These are phyloP conservation scores for Solanum chilense DNA, from an alignment of 257 asterid species.

Conservation along the genomic window DNA sequence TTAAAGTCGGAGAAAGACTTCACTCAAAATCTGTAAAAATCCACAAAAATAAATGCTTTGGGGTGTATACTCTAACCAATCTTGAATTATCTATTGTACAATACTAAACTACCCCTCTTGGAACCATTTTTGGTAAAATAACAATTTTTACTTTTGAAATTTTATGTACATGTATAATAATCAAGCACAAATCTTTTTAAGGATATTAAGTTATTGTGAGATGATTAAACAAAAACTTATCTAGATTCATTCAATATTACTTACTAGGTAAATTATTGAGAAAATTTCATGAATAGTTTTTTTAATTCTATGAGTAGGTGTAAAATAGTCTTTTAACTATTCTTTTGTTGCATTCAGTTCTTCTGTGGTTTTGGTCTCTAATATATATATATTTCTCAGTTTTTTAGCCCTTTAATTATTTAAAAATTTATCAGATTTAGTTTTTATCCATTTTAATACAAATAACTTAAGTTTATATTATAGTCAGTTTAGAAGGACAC, in stretches of 20 bases:
- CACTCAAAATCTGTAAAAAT: not conserved
- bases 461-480: no score
- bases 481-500: no score
- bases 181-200: not conserved
- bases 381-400: fast-evolving
- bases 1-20: not conserved
- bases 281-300: not conserved
- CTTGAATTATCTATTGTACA: not conserved
- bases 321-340: no score
- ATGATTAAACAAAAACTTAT: not conserved
- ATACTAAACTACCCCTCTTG: not conserved
- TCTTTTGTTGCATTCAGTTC: not conserved
- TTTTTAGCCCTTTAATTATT: no score
- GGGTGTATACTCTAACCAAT: not conserved
- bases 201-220: not conserved
- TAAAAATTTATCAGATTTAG: no score
- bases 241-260: not conserved
- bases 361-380: no score
- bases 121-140: not conserved
- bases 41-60: not conserved
- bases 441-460: no score
- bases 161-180: not conserved
- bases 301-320: not conserved
- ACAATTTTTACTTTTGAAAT: not conserved
- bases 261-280: not conserved